Evolutionary conservation across 352 stramenopile genomes (phyloP).

Genomic region (Blastocystis hominis): DNA sequence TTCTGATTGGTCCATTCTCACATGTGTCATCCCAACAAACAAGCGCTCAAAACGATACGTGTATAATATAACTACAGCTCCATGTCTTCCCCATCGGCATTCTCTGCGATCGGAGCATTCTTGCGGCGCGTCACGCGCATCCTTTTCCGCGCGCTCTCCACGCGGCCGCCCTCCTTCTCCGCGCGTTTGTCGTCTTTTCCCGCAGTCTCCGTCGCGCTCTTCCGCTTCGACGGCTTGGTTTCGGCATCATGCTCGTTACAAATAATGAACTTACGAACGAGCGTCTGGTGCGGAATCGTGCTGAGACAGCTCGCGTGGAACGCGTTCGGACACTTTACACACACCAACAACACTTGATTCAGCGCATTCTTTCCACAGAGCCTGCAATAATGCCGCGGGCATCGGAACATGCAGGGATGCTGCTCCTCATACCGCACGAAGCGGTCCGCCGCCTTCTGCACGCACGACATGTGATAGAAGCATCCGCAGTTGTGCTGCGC

Average conservation of each 20-base stretch:
- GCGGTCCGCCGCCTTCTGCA: constrained; percentile 65
- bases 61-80: constrained; percentile 16
- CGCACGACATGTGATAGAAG: constrained; percentile 78
- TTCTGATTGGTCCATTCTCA: neutral
- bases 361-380: constrained; percentile 62
- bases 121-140: neutral
- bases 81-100: neutral
- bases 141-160: neutral
- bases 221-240: neutral
- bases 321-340: constrained; percentile 73
- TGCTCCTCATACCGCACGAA: constrained; percentile 78
- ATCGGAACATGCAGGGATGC: constrained; percentile 68
- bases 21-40: neutral
- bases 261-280: constrained; percentile 76
- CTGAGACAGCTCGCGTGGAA: constrained; percentile 74
- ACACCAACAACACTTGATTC: constrained; percentile 60
- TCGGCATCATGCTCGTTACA: constrained; percentile 68
- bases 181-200: neutral
- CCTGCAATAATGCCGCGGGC: constrained; percentile 76
- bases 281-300: constrained; percentile 68
- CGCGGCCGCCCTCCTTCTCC: too few species aligned
- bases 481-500: constrained; percentile 76
- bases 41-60: neutral
- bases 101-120: neutral
- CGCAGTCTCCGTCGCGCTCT: neutral